These are phyloP conservation scores for Ceratocystis variospora DNA, from an alignment of 2,329 filamentous ascomycete genomes.

Conservation along the genomic window DNA sequence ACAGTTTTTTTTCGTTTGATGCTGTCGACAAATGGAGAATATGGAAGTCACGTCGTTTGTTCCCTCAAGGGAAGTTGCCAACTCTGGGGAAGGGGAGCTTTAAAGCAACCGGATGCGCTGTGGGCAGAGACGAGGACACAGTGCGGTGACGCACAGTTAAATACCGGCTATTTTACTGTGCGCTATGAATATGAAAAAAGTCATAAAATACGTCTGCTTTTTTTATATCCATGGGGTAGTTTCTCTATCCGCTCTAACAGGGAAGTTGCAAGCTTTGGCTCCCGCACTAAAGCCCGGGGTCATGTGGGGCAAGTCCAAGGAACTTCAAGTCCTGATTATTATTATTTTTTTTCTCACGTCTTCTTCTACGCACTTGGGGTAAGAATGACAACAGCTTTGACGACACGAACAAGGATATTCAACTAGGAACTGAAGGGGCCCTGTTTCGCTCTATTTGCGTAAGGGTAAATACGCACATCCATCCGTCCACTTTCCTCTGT, in stretches of 20 bases:
- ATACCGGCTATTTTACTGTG: background rate
- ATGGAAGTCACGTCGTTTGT: background rate
- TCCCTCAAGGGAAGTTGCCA: background rate
- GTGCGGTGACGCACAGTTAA: background rate
- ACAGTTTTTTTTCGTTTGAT: background rate
- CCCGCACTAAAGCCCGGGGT: constrained; percentile 2
- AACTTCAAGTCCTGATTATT: background rate
- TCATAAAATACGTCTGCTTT: background rate
- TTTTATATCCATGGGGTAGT: background rate
- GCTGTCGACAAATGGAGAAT: background rate
- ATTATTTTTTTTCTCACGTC: background rate
- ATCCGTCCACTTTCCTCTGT: background rate
- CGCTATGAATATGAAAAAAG: no score
- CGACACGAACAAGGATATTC: background rate
- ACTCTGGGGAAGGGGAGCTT: background rate
- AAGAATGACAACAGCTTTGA: background rate
- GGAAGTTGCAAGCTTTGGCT: constrained; percentile 11
- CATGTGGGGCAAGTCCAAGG: constrained; percentile 6
- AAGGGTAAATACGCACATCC: background rate
- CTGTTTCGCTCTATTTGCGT: background rate
- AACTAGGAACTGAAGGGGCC: background rate
- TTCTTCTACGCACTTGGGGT: background rate
- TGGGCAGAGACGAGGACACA: background rate
- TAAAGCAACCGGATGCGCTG: constrained; percentile 1
- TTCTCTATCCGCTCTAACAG: constrained; percentile 5